These are phyloP conservation scores for Oidiodendron maius DNA, from an alignment of 495 filamentous ascomycete genomes.

Conservation along the genomic window DNA sequence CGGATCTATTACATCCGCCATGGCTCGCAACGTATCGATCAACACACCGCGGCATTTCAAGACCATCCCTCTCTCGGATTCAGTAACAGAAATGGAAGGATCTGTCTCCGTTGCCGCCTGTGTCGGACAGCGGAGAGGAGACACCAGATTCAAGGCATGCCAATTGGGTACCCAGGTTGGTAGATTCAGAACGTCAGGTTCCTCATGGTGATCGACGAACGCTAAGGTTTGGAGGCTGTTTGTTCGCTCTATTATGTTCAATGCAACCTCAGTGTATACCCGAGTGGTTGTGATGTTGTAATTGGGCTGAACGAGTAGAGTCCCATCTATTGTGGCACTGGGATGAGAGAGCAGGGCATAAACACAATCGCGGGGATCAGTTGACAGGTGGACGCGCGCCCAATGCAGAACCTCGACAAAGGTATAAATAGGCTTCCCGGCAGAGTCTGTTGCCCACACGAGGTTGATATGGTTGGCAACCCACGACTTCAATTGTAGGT, in stretches of 20 bases:
- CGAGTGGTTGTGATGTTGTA: conserved; percentile 5
- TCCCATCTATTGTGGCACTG: conserved; percentile 7
- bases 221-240: conserved; percentile 8
- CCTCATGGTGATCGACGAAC: conserved; percentile 12
- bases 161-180: conserved; percentile 13
- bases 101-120: conserved; percentile 1
- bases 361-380: conserved; percentile 11
- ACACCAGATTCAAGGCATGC: conserved; percentile 11
- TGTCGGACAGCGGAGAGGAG: conserved; percentile 9
- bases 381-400: conserved; percentile 7
- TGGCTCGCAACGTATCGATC: conserved; percentile 5
- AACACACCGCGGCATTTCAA: conserved; percentile 7
- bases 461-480: conserved; percentile 14
- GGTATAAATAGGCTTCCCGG: conserved; percentile 4
- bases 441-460: conserved; percentile 4
- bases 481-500: conserved; percentile 8
- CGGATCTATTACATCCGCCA: conserved; percentile 6
- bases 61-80: not conserved
- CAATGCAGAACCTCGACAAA: conserved; percentile 14
- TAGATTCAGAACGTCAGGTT: conserved; percentile 1
- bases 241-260: conserved; percentile 5
- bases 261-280: conserved; percentile 7
- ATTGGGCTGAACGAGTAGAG: conserved; percentile 5
- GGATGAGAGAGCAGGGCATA: conserved; percentile 9
- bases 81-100: not conserved